Base-by-base conservation (phyloP, 2,329 filamentous ascomycete species). In the Diaporthe nobilis region DNA sequence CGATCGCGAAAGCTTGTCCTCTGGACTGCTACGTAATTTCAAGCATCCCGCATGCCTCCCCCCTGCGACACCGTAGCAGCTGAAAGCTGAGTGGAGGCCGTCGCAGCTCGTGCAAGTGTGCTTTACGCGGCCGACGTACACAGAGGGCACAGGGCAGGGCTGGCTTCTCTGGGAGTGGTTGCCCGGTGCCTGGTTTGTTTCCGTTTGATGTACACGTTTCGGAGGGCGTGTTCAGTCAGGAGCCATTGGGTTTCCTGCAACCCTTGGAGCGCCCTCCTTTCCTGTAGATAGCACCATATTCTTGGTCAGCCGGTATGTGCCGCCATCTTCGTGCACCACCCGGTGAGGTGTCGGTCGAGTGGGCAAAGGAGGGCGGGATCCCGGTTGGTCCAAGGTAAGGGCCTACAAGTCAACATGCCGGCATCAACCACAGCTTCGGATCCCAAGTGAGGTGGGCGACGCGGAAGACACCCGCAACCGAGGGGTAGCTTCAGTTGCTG, bases 51-150 rank as follows among this genome's bases (percentile, higher is more conserved):
- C 44, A 58, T 61, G 60, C 37, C 44, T 49, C 12, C 49, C 55
- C 55, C 60, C 57, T 72, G 44, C 71, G 70, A 58, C 58, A 49
- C 51, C 17, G 55, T 39, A 65, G 65, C 39, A 72, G 72, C 65
- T 76, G 75, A 60, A 65, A 71, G 63, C 47, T 71, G 55, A 58
- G 49, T 73, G 58, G 55, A 34, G 72, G 72, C 75, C 58, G 72
- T 76, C 65, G 61, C 75, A 76, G 75, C 44, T 44, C 73, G 75
- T 76, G 72, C 65, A 74, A 72, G 65, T 42, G 42, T 76, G 37
- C 75, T 44, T 76, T 58, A 74, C 75, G 75, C 75, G 75, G 75
- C 72, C 65, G 55, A 42, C 37, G 58, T 44, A 76, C 72, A 74
- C 31, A 42, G 39, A 51, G 72, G 53, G 51, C 34, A 76, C 75